phyloP scores from a whole-genome alignment of 768 basidiomycete genomes.

The Tricholoma saponaceum region DNA sequence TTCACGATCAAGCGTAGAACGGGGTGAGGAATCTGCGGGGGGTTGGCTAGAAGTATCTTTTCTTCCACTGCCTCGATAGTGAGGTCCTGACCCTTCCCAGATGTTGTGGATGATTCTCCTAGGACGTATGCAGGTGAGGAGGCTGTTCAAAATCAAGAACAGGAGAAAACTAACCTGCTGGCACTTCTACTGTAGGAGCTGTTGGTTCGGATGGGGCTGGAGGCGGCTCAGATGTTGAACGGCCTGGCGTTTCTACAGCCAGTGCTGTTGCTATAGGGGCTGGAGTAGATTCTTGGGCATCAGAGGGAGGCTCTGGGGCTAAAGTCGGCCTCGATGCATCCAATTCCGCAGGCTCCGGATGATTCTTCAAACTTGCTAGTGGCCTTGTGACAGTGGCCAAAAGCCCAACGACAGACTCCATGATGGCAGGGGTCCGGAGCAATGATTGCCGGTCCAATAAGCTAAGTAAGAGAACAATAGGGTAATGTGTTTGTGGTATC shows the following conservation, averaged over 20 bases:
- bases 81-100: constrained; percentile 19
- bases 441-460: constrained; percentile 85
- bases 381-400: constrained; percentile 88
- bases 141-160: neutral
- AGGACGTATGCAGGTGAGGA: constrained; percentile 1
- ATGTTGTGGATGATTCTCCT: constrained; percentile 4
- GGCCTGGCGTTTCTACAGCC: neutral
- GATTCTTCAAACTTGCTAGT: constrained; percentile 59
- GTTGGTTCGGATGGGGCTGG: neutral
- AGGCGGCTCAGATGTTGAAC: neutral
- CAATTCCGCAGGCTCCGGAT: constrained; percentile 27
- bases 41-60: constrained; percentile 55
- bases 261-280: constrained; percentile 5
- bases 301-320: neutral
- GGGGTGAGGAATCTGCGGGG: constrained; percentile 81
- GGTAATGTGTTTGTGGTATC: constrained; percentile 76
- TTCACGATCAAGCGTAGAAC: constrained; percentile 93
- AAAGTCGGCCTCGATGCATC: constrained; percentile 14
- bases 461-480: constrained; percentile 84
- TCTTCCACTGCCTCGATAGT: constrained; percentile 39
- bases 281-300: neutral
- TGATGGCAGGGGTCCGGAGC: constrained; percentile 82
- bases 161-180: neutral
- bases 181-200: neutral
- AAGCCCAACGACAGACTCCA: constrained; percentile 88